These are phyloP conservation scores for Sporisorium graminicola DNA, from an alignment of 1,284 basidiomycete genomes.

Conservation along the genomic window DNA sequence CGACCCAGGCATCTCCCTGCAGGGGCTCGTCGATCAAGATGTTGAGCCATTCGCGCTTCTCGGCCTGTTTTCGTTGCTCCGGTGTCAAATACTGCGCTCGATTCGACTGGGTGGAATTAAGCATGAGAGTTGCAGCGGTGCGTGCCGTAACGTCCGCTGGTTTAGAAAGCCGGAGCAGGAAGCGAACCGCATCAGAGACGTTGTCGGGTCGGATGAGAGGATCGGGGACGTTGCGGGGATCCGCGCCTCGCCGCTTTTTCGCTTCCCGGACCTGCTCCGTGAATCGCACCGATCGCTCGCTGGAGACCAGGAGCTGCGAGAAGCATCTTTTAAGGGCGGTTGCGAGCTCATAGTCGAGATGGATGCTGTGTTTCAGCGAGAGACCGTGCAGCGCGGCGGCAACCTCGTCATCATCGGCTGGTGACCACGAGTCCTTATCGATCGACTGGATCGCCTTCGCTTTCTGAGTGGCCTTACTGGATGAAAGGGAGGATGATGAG, in stretches of 20 bases:
- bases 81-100: constrained; percentile 38
- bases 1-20: constrained; percentile 33
- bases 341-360: constrained; percentile 44
- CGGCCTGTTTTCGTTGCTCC: constrained; percentile 35
- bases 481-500: background rate
- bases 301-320: constrained; percentile 22
- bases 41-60: constrained; percentile 39
- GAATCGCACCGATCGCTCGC: constrained; percentile 22
- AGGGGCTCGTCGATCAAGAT: constrained; percentile 43
- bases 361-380: constrained; percentile 42
- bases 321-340: constrained; percentile 33
- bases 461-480: constrained; percentile 19
- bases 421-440: constrained; percentile 43
- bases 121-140: constrained; percentile 42
- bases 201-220: constrained; percentile 43
- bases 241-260: constrained; percentile 14
- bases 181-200: constrained; percentile 32
- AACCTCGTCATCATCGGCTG: constrained; percentile 32
- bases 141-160: constrained; percentile 42
- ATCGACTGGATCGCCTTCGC: constrained; percentile 19
- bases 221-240: constrained; percentile 19
- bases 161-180: constrained; percentile 34
- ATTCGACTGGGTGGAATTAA: constrained; percentile 27
- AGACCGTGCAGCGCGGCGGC: constrained; percentile 36
- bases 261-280: constrained; percentile 23